phyloP scores from a whole-genome alignment of 1,284 basidiomycete species.

The Grifola frondosa region DNA sequence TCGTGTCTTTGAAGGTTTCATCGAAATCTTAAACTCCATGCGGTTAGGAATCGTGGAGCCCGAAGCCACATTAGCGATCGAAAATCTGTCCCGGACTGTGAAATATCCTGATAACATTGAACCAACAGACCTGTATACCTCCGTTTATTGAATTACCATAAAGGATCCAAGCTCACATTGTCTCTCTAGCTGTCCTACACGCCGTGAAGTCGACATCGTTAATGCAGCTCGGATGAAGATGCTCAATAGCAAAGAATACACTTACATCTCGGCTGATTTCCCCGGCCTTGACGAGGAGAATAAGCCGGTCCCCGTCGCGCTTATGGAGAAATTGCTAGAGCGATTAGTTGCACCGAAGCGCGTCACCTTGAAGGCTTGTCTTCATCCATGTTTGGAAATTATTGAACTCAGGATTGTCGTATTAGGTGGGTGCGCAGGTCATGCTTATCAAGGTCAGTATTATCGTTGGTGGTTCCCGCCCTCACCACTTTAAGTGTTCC shows the following conservation, averaged over 20 bases:
- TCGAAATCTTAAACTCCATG: constrained; percentile 75
- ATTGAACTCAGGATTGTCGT: background rate
- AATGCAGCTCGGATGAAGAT: constrained; percentile 48
- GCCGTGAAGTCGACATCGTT: constrained; percentile 58
- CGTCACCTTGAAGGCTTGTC: constrained; percentile 29
- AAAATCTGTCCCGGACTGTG: constrained; percentile 57
- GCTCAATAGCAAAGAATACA: constrained; percentile 23
- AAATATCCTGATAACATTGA: constrained; percentile 71
- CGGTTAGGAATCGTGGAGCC: constrained; percentile 53
- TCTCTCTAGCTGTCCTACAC: constrained; percentile 55
- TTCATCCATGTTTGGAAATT: background rate
- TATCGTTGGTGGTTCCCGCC: too few relatives aligned
- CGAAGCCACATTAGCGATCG: constrained; percentile 54
- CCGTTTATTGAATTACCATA: background rate
- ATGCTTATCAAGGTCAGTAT: constrained; percentile 71
- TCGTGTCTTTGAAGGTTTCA: constrained; percentile 54
- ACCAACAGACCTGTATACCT: constrained; percentile 75
- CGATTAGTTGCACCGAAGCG: constrained; percentile 28
- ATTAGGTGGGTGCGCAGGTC: constrained; percentile 57
- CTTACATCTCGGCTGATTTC: background rate
- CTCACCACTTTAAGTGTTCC: too few relatives aligned
- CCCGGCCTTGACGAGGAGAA: constrained; percentile 1
- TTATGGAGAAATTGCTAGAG: constrained; percentile 27
- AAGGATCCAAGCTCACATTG: background rate
- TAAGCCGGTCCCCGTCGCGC: constrained; percentile 13